Evolutionary conservation across 1,284 basidiomycete genomes (phyloP).

Genomic region (Fomitopsis pinicola): DNA sequence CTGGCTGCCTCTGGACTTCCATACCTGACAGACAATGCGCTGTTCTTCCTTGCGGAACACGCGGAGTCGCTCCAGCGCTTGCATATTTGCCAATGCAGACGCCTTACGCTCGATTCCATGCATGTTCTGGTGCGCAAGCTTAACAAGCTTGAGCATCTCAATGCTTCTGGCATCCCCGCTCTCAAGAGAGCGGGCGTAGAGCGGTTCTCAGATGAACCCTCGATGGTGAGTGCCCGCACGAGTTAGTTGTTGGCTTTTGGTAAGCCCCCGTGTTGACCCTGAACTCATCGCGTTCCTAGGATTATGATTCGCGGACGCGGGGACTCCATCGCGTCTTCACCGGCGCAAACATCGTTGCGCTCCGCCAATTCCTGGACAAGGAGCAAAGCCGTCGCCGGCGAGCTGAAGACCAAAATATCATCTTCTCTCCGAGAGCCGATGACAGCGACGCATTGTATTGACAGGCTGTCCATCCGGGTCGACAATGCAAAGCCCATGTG

Average conservation of each 20-base stretch:
- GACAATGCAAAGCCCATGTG: neutral
- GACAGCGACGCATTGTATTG: conserved; percentile 55
- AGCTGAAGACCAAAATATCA: conserved; percentile 53
- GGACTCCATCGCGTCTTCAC: conserved; percentile 83
- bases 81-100: conserved; percentile 86
- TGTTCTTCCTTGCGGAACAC: conserved; percentile 67
- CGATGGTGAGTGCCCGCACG: conserved; percentile 42
- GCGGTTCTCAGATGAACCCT: conserved; percentile 76
- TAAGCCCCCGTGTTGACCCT: neutral
- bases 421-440: conserved; percentile 53
- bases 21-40: conserved; percentile 60
- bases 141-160: conserved; percentile 69
- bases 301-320: conserved; percentile 27
- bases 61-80: conserved; percentile 72
- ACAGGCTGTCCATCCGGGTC: neutral
- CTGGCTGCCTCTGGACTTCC: conserved; percentile 78
- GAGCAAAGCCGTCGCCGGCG: conserved; percentile 52
- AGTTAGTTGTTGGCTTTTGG: neutral
- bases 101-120: conserved; percentile 75
- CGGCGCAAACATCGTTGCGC: conserved; percentile 61
- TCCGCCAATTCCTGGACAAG: conserved; percentile 65
- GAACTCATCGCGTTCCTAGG: conserved; percentile 9
- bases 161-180: conserved; percentile 78
- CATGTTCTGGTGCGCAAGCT: conserved; percentile 70
- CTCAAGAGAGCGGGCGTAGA: conserved; percentile 72